Evolutionary conservation across 73 alveolate species (phyloP).

Genomic region (Paramecium pentaurelia): DNA sequence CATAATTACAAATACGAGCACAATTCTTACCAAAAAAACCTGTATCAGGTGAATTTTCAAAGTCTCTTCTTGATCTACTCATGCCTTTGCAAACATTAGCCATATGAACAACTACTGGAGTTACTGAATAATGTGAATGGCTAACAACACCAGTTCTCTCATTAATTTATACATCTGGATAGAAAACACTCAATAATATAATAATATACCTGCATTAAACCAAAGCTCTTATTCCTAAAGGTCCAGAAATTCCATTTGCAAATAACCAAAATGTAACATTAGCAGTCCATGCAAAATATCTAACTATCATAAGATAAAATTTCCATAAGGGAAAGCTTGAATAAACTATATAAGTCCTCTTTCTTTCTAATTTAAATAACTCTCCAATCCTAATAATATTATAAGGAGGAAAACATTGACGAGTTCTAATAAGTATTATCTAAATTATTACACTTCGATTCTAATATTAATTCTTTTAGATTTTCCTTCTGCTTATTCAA

Average conservation of each 20-base stretch:
- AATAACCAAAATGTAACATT: slow-evolving; percentile 1
- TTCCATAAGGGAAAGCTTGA: background rate
- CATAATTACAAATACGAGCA: slow-evolving; percentile 64
- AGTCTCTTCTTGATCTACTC: slow-evolving; percentile 60
- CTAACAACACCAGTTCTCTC: background rate
- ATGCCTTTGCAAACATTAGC: slow-evolving; percentile 50
- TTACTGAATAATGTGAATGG: background rate
- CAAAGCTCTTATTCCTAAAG: slow-evolving; percentile 23
- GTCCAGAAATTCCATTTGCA: slow-evolving; percentile 18
- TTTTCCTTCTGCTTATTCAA: background rate
- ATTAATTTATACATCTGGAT: slow-evolving; percentile 20
- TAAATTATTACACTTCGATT: background rate
- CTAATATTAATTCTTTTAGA: background rate
- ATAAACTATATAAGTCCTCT: background rate
- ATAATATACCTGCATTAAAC: background rate
- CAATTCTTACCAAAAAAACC: slow-evolving; percentile 65
- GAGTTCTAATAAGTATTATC: background rate
- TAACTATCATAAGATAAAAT: background rate
- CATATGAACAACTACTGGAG: background rate
- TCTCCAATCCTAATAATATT: background rate
- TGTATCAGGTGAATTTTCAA: slow-evolving; percentile 74
- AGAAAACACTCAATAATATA: background rate
- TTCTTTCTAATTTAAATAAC: background rate
- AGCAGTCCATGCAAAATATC: slow-evolving; percentile 2
- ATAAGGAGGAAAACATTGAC: slow-evolving; percentile 18